Conservation (phyloP, 176 grass and related monocot species). For the Phoenix roebelenii region DNA sequence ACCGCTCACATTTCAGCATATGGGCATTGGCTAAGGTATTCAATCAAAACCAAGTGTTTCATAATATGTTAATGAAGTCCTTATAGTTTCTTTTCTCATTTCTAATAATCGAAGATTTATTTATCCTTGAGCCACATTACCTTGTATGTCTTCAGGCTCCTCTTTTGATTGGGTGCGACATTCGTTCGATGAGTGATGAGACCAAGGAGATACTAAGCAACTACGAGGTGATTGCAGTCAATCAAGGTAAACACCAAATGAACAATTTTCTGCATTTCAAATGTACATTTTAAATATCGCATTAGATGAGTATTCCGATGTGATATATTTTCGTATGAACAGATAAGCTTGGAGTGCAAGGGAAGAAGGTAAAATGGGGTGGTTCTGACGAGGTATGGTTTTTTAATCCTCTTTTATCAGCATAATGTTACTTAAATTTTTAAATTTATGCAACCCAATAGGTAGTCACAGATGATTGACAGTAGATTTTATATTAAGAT, state of each 20-base stretch:
- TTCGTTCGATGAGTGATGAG: conserved; percentile 61
- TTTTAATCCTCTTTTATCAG: no score
- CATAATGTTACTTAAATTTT: no score
- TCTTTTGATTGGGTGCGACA: conserved; percentile 83
- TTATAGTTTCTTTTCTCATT: conserved; percentile 1
- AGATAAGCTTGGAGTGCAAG: no score
- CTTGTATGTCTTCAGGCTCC: conserved; percentile 41
- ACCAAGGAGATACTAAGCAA: conserved; percentile 77
- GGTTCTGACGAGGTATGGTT: no score
- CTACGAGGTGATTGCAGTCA: conserved; percentile 69
- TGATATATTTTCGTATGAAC: no score
- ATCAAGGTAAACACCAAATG: conserved; percentile 51
- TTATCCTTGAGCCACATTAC: background rate
- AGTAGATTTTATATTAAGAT: no score
- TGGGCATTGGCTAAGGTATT: conserved; percentile 84
- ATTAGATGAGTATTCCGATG: no score
- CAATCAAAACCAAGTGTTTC: background rate
- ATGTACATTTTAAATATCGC: no score
- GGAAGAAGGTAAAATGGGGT: no score
- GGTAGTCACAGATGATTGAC: no score
- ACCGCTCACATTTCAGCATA: conserved; percentile 93
- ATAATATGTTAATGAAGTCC: no score
- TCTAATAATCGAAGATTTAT: background rate
- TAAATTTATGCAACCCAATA: no score
- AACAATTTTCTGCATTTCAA: background rate